A percentile compares a stretch with the other conserved stretches of the same genome.
Conservation (phyloP, 495 filamentous ascomycete species). For the Haplographium delicatum region DNA sequence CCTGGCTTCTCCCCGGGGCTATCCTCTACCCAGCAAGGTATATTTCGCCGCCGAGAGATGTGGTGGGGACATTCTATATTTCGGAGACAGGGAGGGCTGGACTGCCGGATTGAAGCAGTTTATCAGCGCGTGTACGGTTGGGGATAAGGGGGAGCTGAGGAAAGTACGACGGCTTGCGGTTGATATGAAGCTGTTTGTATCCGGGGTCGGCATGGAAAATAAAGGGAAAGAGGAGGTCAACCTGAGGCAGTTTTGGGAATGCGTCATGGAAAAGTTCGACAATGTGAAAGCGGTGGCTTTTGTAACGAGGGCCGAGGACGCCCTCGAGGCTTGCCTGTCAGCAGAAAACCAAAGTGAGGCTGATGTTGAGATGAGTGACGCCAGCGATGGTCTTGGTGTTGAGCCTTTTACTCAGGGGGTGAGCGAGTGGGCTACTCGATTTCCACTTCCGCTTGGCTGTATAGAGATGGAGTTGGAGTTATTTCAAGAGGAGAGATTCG, state of each 20-base stretch:
- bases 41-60: not conserved
- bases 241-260: slow-evolving; percentile 17
- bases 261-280: slow-evolving; percentile 6
- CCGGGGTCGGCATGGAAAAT: not conserved
- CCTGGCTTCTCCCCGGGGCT: not conserved
- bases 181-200: slow-evolving; percentile 4
- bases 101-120: slow-evolving; percentile 6
- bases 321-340: not conserved
- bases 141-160: too few species aligned
- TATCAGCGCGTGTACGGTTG: not conserved
- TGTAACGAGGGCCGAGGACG: not conserved
- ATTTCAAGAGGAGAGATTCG: not conserved
- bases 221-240: not conserved
- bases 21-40: not conserved
- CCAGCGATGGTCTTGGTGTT: not conserved
- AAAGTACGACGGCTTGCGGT: slow-evolving; percentile 14
- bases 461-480: not conserved
- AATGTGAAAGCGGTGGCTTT: slow-evolving; percentile 10
- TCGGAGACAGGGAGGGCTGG: not conserved
- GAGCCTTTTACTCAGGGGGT: too few species aligned
- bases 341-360: not conserved
- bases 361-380: slow-evolving; percentile 22
- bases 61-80: slow-evolving; percentile 8
- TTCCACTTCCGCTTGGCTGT: slow-evolving; percentile 31
- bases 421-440: slow-evolving; percentile 5